These are phyloP conservation scores for Mucor saturninus DNA, from an alignment of 371 early-diverging fungal species.

Conservation along the genomic window DNA sequence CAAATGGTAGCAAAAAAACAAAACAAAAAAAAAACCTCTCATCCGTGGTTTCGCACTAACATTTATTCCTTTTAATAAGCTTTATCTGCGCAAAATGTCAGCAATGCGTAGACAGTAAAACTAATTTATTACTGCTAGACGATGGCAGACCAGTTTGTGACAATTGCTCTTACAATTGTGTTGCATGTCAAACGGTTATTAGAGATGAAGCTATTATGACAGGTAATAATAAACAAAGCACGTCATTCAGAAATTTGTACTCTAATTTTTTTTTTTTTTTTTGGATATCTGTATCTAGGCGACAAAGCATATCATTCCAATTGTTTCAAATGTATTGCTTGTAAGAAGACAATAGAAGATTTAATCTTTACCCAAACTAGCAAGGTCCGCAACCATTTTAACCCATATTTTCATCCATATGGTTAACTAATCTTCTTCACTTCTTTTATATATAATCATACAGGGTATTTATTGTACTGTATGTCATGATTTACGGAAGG, in stretches of 20 bases:
- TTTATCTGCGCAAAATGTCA: constrained; percentile 81
- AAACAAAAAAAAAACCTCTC: no score
- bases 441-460: neutral
- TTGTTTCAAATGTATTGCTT: constrained; percentile 81
- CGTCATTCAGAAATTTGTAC: neutral
- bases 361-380: constrained; percentile 83
- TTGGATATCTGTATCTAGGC: constrained; percentile 37
- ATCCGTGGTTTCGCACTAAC: constrained; percentile 24
- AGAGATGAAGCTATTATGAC: constrained; percentile 89
- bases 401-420: neutral
- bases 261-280: neutral
- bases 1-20: constrained; percentile 65
- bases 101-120: constrained; percentile 71
- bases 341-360: constrained; percentile 73
- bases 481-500: constrained; percentile 46
- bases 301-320: constrained; percentile 83
- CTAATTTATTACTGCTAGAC: constrained; percentile 74
- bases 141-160: constrained; percentile 86
- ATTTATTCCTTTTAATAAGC: constrained; percentile 24
- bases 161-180: constrained; percentile 85
- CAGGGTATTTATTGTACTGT: constrained; percentile 54
- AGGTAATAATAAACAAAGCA: constrained; percentile 38
- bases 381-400: constrained; percentile 43
- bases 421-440: neutral
- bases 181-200: constrained; percentile 75